Base-by-base conservation (phyloP, 345 rosid species). In the Iberis pinnata region DNA sequence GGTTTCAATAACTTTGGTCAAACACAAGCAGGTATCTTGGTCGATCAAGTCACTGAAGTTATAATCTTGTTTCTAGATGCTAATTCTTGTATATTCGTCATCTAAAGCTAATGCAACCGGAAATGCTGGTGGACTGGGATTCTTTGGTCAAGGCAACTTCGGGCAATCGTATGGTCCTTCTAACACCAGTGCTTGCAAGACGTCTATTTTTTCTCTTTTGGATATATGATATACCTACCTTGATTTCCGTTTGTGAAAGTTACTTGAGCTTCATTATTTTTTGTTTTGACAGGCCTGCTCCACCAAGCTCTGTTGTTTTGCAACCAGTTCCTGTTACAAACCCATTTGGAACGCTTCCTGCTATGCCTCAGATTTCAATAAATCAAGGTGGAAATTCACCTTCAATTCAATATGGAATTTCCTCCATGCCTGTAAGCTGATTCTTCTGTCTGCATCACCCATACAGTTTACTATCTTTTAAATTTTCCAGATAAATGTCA, bases 291-390 rank as follows among this genome's bases (percentile, higher is more conserved):
- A 93, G 99, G 82, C 70, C 87, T 58, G 70, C 77, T 24, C 39
- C 79, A 6, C 78, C 38, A 51, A 76, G 44, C 73, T 45, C 93
- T 63, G 64, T 79, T 38, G 73, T 64, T 48, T 56, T 82, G 56
- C 97, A 83, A 55, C 82, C 86, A 4, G 69, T 77, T 43, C 61
- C 84, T 54, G 75, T 76, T 24, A 70, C 84, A 51, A 93, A 86
- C 66, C 95, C 99, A 27, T 93, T 83, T 60, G 99, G 99, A 43
- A 82, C 88, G 9, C 96, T 93, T 46, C 99, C 99, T 45, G 88
- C 83, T 52, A 79, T 84, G 84, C 99, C 97, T 60, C 97, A 86
- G 53, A 77, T 93, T 61, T 88, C 95, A 43, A 78, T 93, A 67
- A 89, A 82, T 44, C 89, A 78, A 65, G 75, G 76, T 57, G 97